A percentile compares a stretch with the other conserved stretches of the same genome.
Evolutionary conservation across 768 basidiomycete genomes (phyloP).

Genomic region (Sarcodon sp.): DNA sequence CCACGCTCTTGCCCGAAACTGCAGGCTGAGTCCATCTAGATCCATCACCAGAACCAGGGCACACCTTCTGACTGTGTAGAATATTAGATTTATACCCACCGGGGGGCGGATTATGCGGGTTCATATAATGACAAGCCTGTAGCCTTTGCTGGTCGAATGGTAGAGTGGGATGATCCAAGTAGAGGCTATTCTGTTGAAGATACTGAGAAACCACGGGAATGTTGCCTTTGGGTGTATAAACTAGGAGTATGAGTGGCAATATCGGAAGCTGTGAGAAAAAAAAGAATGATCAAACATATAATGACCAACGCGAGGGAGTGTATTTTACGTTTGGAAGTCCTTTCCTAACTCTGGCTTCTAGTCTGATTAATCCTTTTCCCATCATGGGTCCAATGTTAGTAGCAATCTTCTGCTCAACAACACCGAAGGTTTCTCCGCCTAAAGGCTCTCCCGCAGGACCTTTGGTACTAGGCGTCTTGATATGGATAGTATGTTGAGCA

Average conservation of each 20-base stretch:
- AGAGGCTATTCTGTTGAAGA: slow-evolving; percentile 51
- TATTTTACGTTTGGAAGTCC: slow-evolving; percentile 40
- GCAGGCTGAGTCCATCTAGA: slow-evolving; percentile 44
- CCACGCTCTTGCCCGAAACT: slow-evolving; percentile 64
- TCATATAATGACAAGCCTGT: slow-evolving; percentile 55
- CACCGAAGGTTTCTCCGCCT: slow-evolving; percentile 60
- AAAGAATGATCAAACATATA: neutral
- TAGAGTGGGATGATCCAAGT: slow-evolving; percentile 71
- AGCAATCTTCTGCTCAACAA: slow-evolving; percentile 81
- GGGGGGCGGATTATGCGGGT: slow-evolving; percentile 79
- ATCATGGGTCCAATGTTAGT: slow-evolving; percentile 72
- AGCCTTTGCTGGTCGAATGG: slow-evolving; percentile 51
- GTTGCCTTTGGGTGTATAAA: slow-evolving; percentile 92
- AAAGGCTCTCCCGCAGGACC: slow-evolving; percentile 38
- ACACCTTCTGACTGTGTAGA: slow-evolving; percentile 25
- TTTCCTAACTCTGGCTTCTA: slow-evolving; percentile 67
- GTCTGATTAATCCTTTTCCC: slow-evolving; percentile 68
- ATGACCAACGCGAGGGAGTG: slow-evolving; percentile 7
- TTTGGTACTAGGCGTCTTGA: slow-evolving; percentile 48
- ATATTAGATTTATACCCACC: slow-evolving; percentile 26
- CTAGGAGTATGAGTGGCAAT: slow-evolving; percentile 71
- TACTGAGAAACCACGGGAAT: slow-evolving; percentile 71
- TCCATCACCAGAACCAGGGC: slow-evolving; percentile 24
- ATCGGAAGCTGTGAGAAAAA: slow-evolving; percentile 52
- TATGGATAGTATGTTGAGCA: slow-evolving; percentile 64